A percentile compares a stretch with the other conserved stretches of the same genome.
Evolutionary conservation across 2,329 filamentous ascomycete genomes (phyloP).

Genomic region (Colletotrichum tropicale): DNA sequence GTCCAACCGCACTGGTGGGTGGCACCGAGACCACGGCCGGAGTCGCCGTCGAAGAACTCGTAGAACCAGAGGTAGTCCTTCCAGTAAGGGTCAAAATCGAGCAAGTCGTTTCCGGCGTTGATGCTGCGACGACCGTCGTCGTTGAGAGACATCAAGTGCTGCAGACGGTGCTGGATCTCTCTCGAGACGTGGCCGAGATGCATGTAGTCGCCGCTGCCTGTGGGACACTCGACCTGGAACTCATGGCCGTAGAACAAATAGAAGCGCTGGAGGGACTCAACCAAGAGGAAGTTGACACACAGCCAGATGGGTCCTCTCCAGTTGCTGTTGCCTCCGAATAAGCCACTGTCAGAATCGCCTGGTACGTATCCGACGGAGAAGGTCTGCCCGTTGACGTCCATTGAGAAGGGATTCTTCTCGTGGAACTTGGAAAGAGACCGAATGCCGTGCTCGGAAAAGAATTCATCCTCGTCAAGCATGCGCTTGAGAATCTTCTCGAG

Average conservation of each 20-base stretch:
- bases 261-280: constrained; percentile 93
- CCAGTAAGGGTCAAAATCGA: constrained; percentile 94
- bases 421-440: constrained; percentile 92
- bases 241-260: constrained; percentile 93
- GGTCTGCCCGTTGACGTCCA: constrained; percentile 92
- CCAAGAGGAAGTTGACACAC: constrained; percentile 91
- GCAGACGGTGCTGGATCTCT: constrained; percentile 91
- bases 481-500: constrained; percentile 85
- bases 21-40: constrained; percentile 85
- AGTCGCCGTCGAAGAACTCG: constrained; percentile 96
- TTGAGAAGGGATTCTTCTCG: constrained; percentile 87
- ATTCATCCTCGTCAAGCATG: constrained; percentile 95
- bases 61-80: constrained; percentile 95
- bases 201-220: constrained; percentile 92
- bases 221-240: constrained; percentile 91
- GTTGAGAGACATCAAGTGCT: constrained; percentile 85
- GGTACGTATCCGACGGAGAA: constrained; percentile 91
- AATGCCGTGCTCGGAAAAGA: constrained; percentile 88
- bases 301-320: constrained; percentile 97
- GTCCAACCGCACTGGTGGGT: constrained; percentile 98
- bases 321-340: constrained; percentile 97
- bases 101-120: constrained; percentile 81
- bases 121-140: constrained; percentile 88
- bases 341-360: constrained; percentile 93
- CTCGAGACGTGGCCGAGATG: constrained; percentile 94